Evolutionary conservation across 805 yeast genomes (phyloP).

Genomic region (Starmerella khaoyaiensis): DNA sequence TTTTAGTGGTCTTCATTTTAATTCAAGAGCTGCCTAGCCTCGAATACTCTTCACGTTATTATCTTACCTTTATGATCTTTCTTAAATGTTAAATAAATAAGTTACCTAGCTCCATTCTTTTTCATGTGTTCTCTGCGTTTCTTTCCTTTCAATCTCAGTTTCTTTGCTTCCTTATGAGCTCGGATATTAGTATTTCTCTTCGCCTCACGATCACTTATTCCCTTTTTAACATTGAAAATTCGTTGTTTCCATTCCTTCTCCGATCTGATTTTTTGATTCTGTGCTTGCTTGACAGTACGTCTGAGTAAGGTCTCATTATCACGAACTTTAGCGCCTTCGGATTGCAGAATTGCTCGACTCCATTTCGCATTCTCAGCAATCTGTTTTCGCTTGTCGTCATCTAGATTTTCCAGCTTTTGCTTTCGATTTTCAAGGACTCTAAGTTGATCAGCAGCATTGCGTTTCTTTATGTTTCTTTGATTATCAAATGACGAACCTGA

Average conservation of each 20-base stretch:
- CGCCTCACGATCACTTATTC: conserved; percentile 60
- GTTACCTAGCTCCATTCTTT: conserved; percentile 6
- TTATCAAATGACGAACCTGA: conserved; percentile 46
- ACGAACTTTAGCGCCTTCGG: conserved; percentile 75
- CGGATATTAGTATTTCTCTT: conserved; percentile 86
- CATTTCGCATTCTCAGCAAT: conserved; percentile 65
- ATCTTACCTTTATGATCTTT: neutral
- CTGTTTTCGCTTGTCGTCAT: conserved; percentile 46
- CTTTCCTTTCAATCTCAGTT: conserved; percentile 53
- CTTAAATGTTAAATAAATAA: conserved; percentile 1
- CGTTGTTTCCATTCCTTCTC: conserved; percentile 90
- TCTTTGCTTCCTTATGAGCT: conserved; percentile 63
- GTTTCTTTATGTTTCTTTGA: conserved; percentile 37
- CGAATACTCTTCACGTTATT: neutral
- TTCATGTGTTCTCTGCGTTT: conserved; percentile 37
- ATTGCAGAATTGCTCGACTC: conserved; percentile 70
- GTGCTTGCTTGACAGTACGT: conserved; percentile 74
- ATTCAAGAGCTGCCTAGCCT: too few species aligned
- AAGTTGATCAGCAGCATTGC: conserved; percentile 87
- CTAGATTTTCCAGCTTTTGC: conserved; percentile 44
- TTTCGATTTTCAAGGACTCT: conserved; percentile 62
- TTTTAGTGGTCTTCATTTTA: too few species aligned
- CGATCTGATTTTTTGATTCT: conserved; percentile 69
- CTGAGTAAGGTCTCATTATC: conserved; percentile 82
- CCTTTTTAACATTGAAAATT: conserved; percentile 62